These are phyloP conservation scores for Botrytis deweyae DNA, from an alignment of 2,329 filamentous ascomycete genomes.

Conservation along the genomic window DNA sequence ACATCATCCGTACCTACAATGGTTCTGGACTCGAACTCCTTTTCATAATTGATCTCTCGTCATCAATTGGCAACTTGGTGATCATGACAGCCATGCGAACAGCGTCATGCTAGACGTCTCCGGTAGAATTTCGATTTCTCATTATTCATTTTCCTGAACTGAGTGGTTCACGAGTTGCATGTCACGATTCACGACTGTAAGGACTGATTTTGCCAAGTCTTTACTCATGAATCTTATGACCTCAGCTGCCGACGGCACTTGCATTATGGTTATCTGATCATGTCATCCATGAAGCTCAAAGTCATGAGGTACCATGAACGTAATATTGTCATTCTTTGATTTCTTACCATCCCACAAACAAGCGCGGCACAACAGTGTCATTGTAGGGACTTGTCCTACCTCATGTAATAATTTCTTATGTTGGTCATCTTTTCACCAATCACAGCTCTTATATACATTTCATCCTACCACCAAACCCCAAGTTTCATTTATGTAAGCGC, in stretches of 20 bases:
- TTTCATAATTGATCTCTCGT: background rate
- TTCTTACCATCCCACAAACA: background rate
- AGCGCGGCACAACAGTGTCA: background rate
- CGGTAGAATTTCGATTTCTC: background rate
- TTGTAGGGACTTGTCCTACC: background rate
- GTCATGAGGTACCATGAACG: background rate
- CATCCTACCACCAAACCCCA: background rate
- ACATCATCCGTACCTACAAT: background rate
- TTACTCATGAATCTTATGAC: background rate
- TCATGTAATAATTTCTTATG: background rate
- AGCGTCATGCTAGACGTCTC: background rate
- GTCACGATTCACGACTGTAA: background rate
- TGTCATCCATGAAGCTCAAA: background rate
- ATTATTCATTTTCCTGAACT: background rate
- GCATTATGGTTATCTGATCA: background rate
- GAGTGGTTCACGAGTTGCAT: background rate
- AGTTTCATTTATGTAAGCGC: constrained; percentile 18
- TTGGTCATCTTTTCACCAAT: background rate
- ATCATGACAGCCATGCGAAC: background rate
- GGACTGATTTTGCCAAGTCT: background rate
- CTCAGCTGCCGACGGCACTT: background rate
- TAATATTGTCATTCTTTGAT: background rate
- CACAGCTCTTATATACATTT: background rate
- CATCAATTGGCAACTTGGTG: background rate
- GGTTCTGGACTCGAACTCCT: background rate